phyloP scores from a whole-genome alignment of 345 rosid species.

The Camelina neglecta region DNA sequence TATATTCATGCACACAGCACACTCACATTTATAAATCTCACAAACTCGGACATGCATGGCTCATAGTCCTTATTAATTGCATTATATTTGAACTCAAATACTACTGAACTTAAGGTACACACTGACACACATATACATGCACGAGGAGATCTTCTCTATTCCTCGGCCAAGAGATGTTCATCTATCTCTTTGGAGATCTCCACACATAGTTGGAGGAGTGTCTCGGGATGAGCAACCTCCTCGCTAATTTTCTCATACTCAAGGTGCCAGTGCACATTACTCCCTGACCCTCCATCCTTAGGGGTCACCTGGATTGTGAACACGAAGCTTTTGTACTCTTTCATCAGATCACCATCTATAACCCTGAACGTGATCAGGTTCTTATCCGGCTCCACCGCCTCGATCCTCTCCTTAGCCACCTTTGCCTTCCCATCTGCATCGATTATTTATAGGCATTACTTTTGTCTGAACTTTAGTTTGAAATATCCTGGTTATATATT shows the following conservation, averaged over 20 bases:
- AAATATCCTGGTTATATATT: no score
- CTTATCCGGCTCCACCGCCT: constrained; percentile 35
- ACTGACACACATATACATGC: constrained; percentile 4
- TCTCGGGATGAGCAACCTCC: constrained; percentile 45
- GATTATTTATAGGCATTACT: background rate
- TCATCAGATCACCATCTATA: constrained; percentile 43
- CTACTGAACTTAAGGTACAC: background rate
- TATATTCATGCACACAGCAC: constrained; percentile 12
- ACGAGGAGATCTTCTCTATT: constrained; percentile 15
- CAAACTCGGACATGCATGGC: constrained; percentile 27
- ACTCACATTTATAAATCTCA: constrained; percentile 12
- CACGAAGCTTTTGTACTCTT: constrained; percentile 38
- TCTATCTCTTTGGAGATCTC: constrained; percentile 46
- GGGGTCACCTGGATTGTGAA: constrained; percentile 37
- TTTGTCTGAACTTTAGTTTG: background rate
- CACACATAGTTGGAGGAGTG: constrained; percentile 39
- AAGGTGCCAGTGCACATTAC: constrained; percentile 43
- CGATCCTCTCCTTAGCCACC: constrained; percentile 43
- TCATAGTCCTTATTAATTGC: constrained; percentile 28
- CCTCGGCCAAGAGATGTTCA: constrained; percentile 36
- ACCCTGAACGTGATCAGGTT: constrained; percentile 34
- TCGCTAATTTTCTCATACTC: constrained; percentile 49
- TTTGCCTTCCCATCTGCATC: constrained; percentile 37
- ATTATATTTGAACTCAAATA: background rate
- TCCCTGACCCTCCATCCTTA: constrained; percentile 25